phyloP scores from a whole-genome alignment of 2,329 filamentous ascomycete genomes.

The Geoglossum cookeanum region DNA sequence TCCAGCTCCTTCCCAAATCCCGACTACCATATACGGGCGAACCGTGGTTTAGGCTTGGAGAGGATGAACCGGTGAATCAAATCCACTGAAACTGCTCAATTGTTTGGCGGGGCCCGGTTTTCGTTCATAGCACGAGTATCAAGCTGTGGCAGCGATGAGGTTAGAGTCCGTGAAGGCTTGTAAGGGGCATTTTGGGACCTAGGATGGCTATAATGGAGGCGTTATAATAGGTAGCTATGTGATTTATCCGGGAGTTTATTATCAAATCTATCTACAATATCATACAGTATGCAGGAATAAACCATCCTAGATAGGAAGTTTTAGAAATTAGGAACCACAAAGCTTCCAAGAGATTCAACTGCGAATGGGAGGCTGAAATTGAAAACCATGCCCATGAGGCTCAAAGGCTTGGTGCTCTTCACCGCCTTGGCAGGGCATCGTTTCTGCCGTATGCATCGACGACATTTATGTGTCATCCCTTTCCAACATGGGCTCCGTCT shows the following conservation, averaged over 20 bases:
- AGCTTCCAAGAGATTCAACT: no score
- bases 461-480: neutral
- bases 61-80: neutral
- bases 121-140: neutral
- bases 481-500: neutral
- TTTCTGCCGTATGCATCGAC: no score
- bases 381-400: neutral
- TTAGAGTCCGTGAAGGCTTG: neutral
- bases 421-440: neutral
- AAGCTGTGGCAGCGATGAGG: neutral
- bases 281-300: no score
- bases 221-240: neutral
- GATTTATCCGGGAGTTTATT: neutral
- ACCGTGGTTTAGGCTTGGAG: neutral
- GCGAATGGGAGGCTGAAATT: neutral
- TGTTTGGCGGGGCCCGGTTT: neutral
- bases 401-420: neutral
- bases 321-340: no score
- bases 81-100: neutral
- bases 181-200: neutral
- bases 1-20: neutral
- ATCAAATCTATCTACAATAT: neutral
- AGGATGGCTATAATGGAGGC: neutral
- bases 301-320: no score
- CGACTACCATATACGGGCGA: constrained; percentile 1